Conservation (phyloP, 139 green algal genomes). For the Coelastrella sp. region DNA sequence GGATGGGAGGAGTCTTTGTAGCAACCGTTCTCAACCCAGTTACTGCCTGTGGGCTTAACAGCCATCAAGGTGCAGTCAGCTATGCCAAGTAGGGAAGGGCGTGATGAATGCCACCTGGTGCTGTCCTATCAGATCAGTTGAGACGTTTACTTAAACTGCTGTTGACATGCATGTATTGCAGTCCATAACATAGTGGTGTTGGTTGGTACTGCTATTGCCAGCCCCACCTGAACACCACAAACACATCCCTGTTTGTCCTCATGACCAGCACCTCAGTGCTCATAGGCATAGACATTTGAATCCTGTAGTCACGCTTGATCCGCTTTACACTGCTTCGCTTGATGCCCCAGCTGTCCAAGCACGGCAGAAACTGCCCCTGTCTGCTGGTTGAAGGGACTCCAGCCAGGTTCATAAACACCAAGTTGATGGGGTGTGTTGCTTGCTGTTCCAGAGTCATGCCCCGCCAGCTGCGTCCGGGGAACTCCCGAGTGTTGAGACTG, state of each 20-base stretch:
- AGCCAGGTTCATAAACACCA: constrained; percentile 34
- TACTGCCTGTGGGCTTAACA: no score
- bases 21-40: no score
- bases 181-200: no score
- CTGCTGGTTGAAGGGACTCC: constrained; percentile 13
- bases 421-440: constrained; percentile 35
- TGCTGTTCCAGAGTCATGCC: constrained; percentile 40
- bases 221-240: constrained; percentile 38
- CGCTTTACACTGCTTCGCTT: neutral
- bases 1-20: no score
- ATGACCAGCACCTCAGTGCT: constrained; percentile 27
- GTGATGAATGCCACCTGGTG: no score
- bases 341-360: constrained; percentile 35
- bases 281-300: constrained; percentile 5
- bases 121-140: no score
- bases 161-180: no score
- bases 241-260: constrained; percentile 18
- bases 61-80: no score
- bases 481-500: neutral
- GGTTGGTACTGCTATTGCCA: no score
- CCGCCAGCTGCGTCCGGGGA: constrained; percentile 10
- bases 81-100: no score
- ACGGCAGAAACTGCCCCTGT: neutral
- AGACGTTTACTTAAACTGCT: no score
- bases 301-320: neutral